Base-by-base conservation (phyloP, 192 early-diverging fungal species). In the Backusella liffmaniae region DNA sequence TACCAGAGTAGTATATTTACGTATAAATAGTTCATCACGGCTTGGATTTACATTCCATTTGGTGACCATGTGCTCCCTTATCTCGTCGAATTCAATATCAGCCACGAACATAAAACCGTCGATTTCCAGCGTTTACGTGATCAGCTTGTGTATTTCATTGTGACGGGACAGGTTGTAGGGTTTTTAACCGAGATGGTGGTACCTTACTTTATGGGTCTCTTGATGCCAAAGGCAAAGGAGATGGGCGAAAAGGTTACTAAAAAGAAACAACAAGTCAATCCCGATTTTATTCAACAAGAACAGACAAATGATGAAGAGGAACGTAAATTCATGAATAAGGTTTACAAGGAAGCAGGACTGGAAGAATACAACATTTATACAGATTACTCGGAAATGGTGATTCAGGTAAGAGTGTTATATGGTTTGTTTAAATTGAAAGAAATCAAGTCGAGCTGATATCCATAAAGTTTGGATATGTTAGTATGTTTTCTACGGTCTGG, bases 341-440 rank as follows among this genome's bases (percentile, higher is more conserved):
- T 91, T 12, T 69, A 83, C 66, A 86, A 83, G 36, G 90, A 95
- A 73, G 85, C 86, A 18, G 86, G 76, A 7, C 81, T 93, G 69
- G 92, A 93, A 12, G 89, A 84, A 37, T 97, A 98, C 78, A 90
- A 92, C 76, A 90, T 94, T 66, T 96, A 93, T 68, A 89, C 89
- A 67, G 96, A 98, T 79, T 97, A 97, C 79, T 90, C 91, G 39
- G 96, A 98, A 81, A 95, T 98, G 94, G 90, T 92, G 72, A 90
- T 92, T 74, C 96, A 98, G 88, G 89, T 92, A 82, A 67, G 74
- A 15, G 5, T 10, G 15, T 32, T 49, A n/a, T 16, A 34, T 41
- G 3, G 21, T 39, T 42, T 41, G 8, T 42, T 67, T 34, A 15
- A 13, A 32, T 66, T 16, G 21, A 49, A 21, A 5, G 34, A 35